Evolutionary conservation across 768 basidiomycete genomes (phyloP).

Genomic region (Serendipita sp.): DNA sequence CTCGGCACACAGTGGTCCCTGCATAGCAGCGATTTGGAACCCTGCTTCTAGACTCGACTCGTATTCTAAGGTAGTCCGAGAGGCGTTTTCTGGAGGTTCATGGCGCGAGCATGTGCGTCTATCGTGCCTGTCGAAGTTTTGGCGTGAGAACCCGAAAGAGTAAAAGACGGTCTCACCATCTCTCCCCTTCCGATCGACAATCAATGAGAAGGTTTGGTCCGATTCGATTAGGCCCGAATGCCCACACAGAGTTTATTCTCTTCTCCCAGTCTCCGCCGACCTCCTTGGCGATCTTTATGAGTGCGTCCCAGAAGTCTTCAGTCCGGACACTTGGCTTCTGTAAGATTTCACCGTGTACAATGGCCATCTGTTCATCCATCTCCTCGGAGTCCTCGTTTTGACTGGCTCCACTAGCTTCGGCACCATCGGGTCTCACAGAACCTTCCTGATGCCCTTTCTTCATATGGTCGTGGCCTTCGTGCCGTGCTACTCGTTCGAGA

Average conservation of each 20-base stretch:
- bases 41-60: constrained; percentile 78
- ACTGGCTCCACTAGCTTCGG: constrained; percentile 11
- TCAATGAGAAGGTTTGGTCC: constrained; percentile 84
- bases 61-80: constrained; percentile 32
- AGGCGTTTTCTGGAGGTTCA: neutral
- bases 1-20: constrained; percentile 89
- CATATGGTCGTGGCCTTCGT: constrained; percentile 9
- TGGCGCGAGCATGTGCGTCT: neutral
- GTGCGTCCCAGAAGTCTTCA: constrained; percentile 65
- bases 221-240: constrained; percentile 76
- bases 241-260: constrained; percentile 60
- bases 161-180: neutral
- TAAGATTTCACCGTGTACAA: constrained; percentile 40
- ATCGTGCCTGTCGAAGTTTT: neutral
- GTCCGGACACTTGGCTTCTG: constrained; percentile 44
- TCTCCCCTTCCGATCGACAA: constrained; percentile 15
- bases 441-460: constrained; percentile 13
- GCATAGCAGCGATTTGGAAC: constrained; percentile 87
- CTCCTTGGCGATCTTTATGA: constrained; percentile 45
- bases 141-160: neutral
- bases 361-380: constrained; percentile 25
- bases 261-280: constrained; percentile 68
- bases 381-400: constrained; percentile 14
- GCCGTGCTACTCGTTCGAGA: constrained; percentile 35
- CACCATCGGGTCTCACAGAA: constrained; percentile 14